phyloP scores from a whole-genome alignment of 2,329 filamentous ascomycete species.

The Talaromyces pinophilus region DNA sequence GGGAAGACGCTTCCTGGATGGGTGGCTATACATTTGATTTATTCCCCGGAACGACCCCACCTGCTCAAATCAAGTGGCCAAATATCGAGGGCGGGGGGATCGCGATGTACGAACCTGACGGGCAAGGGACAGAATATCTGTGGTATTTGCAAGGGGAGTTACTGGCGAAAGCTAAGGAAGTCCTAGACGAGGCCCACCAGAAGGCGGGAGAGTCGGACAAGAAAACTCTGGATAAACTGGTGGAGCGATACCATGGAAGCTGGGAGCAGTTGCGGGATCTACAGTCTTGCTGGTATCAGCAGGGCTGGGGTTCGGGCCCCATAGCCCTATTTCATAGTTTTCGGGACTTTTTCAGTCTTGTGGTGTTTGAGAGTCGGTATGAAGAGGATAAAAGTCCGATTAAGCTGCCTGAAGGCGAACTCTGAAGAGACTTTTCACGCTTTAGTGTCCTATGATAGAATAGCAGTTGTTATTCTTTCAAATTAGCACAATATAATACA shows the following conservation, averaged over 20 bases:
- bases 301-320: not conserved
- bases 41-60: not conserved
- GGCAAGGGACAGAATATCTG: slow-evolving; percentile 13
- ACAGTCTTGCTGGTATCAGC: slow-evolving; percentile 18
- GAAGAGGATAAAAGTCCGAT: slow-evolving; percentile 20
- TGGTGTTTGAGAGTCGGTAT: slow-evolving; percentile 16
- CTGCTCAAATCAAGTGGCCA: slow-evolving; percentile 3
- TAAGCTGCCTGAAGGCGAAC: not conserved
- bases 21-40: slow-evolving; percentile 8
- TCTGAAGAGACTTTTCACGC: not conserved
- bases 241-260: slow-evolving; percentile 14
- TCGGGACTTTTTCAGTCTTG: slow-evolving; percentile 13
- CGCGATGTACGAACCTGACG: slow-evolving; percentile 16
- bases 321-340: slow-evolving; percentile 14
- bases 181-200: not conserved
- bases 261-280: slow-evolving; percentile 14
- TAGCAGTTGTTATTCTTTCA: too few species aligned
- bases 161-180: not conserved
- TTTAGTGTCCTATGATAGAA: too few species aligned
- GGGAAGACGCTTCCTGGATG: slow-evolving; percentile 13
- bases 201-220: slow-evolving; percentile 14
- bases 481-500: too few species aligned
- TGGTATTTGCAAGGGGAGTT: slow-evolving; percentile 11
- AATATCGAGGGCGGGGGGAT: slow-evolving; percentile 1
- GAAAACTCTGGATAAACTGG: not conserved